These are phyloP conservation scores for Agrocybe chaxingu DNA, from an alignment of 768 basidiomycete genomes.

Conservation along the genomic window DNA sequence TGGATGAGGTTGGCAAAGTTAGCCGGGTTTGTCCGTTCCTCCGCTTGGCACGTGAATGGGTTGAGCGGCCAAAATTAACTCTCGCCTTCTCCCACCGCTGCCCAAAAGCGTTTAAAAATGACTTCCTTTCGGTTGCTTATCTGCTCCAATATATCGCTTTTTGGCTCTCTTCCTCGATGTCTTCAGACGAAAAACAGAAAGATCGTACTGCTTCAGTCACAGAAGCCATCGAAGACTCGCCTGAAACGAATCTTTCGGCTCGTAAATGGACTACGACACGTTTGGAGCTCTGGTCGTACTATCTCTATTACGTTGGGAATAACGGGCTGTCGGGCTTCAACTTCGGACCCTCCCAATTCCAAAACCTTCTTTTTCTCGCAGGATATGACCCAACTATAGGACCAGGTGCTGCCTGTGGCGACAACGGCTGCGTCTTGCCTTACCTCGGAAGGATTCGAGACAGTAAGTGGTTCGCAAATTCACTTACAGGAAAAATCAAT, in stretches of 20 bases:
- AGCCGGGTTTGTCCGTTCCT: constrained; percentile 36
- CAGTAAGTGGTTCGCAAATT: constrained; percentile 35
- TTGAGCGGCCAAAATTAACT: neutral
- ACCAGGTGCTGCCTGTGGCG: constrained; percentile 52
- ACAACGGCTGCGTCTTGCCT: constrained; percentile 59
- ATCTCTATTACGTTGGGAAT: constrained; percentile 63
- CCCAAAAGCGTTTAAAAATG: constrained; percentile 3
- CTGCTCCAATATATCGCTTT: neutral
- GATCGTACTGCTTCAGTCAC: neutral
- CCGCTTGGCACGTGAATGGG: constrained; percentile 15
- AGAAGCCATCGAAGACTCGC: neutral
- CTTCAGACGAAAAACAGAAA: neutral
- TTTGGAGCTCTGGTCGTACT: constrained; percentile 56
- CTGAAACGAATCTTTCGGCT: neutral
- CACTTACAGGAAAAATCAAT: neutral
- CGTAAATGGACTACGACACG: constrained; percentile 38
- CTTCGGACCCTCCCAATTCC: constrained; percentile 73
- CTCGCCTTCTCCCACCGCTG: neutral
- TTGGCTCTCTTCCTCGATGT: neutral
- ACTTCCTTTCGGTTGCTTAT: constrained; percentile 2
- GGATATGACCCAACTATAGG: constrained; percentile 64
- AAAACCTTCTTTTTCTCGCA: constrained; percentile 70
- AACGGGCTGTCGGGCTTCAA: constrained; percentile 70
- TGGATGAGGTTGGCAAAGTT: constrained; percentile 16
- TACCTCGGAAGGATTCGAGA: constrained; percentile 61